Conservation (phyloP, 139 green algal species). For the Chlamydomonas incerta region DNA sequence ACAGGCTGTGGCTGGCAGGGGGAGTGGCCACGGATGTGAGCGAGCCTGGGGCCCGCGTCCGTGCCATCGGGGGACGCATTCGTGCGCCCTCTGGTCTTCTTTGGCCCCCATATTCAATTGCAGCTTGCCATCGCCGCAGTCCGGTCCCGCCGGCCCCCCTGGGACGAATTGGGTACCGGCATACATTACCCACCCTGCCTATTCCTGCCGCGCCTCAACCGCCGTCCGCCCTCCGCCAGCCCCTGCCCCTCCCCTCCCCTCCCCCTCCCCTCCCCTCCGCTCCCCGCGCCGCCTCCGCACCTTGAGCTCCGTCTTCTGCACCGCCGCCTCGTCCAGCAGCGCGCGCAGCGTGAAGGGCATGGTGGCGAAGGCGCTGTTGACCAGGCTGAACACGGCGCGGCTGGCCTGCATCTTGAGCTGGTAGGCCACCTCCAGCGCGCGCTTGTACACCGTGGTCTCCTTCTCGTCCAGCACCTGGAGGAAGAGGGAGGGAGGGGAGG, state of each 20-base stretch:
- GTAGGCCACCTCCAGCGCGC: slow-evolving; percentile 93
- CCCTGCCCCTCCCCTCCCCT: not conserved
- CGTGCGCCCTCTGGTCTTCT: no score
- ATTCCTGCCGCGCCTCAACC: no score
- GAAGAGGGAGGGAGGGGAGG: not conserved
- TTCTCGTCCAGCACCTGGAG: slow-evolving; percentile 89
- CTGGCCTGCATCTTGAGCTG: slow-evolving; percentile 90
- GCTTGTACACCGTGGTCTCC: slow-evolving; percentile 98
- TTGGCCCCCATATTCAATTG: no score
- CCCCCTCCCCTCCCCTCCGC: not conserved
- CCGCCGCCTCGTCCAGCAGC: slow-evolving; percentile 56
- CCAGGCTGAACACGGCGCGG: slow-evolving; percentile 86
- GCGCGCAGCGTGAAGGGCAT: slow-evolving; percentile 93
- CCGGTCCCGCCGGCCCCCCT: no score
- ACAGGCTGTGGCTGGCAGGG: not conserved
- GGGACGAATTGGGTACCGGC: no score
- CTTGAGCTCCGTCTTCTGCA: slow-evolving; percentile 34
- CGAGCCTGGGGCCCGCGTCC: no score
- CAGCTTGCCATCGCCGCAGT: no score
- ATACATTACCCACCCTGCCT: no score
- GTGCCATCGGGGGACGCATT: no score
- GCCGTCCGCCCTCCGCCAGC: no score
- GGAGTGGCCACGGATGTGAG: no score
- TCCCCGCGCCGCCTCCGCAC: not conserved
- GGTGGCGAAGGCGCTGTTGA: slow-evolving; percentile 88